A percentile compares a stretch with the other conserved stretches of the same genome.
These are phyloP conservation scores for Fraxinus baroniana DNA, from an alignment of 305 asterid species.

Conservation along the genomic window DNA sequence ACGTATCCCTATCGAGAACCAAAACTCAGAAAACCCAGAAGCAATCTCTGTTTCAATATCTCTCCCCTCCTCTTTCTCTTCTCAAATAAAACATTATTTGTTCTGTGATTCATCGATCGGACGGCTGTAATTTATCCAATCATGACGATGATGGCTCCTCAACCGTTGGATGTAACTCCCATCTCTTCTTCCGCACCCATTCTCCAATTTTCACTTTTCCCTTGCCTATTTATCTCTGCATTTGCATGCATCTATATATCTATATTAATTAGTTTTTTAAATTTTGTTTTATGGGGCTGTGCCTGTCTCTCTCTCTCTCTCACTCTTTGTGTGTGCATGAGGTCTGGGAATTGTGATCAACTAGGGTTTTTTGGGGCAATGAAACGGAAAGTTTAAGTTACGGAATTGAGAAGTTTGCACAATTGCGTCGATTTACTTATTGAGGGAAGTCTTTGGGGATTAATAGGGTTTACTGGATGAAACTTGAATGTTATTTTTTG, in stretches of 20 bases:
- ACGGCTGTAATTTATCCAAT: neutral
- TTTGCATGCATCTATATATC: neutral
- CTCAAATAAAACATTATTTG: neutral
- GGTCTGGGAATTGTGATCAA: neutral
- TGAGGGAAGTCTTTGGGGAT: neutral
- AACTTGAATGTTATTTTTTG: neutral
- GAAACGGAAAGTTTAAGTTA: neutral
- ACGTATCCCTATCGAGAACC: neutral
- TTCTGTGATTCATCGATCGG: neutral
- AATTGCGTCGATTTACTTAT: neutral
- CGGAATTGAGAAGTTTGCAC: neutral
- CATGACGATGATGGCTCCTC: neutral
- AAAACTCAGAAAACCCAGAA: neutral
- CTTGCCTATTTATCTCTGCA: neutral
- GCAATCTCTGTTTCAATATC: neutral
- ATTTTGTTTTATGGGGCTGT: neutral
- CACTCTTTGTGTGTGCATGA: too few species aligned
- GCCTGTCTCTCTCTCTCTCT: neutral
- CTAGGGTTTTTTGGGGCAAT: neutral
- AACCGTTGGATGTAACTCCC: neutral
- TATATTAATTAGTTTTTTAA: neutral
- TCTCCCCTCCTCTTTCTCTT: neutral
- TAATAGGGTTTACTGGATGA: neutral
- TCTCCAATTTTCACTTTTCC: neutral
- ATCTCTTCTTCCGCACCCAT: too few species aligned